Evolutionary conservation across 305 asterid species (phyloP).

Genomic region (Fraxinus dipetala): DNA sequence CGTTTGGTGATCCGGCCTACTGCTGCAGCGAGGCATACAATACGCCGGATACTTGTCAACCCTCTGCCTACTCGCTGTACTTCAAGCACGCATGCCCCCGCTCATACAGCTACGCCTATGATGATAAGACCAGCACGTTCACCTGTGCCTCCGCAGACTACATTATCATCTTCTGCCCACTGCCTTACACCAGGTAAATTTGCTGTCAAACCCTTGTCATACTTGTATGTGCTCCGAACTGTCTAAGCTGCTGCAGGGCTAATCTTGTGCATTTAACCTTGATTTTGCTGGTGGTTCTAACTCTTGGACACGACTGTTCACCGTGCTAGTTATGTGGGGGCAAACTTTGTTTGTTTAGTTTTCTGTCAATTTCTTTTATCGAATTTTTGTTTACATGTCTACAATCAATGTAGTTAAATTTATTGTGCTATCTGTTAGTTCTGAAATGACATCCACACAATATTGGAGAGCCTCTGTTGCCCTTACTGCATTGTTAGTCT

Average conservation of each 20-base stretch:
- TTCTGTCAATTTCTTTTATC: neutral
- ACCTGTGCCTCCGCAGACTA: conserved; percentile 88
- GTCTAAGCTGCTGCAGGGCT: neutral
- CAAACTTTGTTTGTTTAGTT: neutral
- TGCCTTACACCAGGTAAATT: conserved; percentile 77
- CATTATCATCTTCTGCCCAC: conserved; percentile 80
- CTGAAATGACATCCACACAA: neutral
- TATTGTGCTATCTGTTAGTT: neutral
- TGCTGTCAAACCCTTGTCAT: neutral
- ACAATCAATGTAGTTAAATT: neutral
- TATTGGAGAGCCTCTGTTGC: neutral
- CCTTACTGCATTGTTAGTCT: neutral
- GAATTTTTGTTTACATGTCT: neutral
- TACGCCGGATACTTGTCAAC: conserved; percentile 86
- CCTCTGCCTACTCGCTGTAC: conserved; percentile 70
- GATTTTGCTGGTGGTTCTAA: neutral
- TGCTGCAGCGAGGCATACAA: conserved; percentile 79
- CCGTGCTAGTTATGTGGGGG: neutral
- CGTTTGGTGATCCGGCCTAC: conserved; percentile 72
- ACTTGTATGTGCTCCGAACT: neutral
- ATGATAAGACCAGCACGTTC: conserved; percentile 86
- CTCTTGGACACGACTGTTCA: neutral
- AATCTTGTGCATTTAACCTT: neutral
- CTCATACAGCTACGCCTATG: conserved; percentile 89
- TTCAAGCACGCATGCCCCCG: conserved; percentile 92